Base-by-base conservation (phyloP, 345 rosid species). In the Ceriops decandra region DNA sequence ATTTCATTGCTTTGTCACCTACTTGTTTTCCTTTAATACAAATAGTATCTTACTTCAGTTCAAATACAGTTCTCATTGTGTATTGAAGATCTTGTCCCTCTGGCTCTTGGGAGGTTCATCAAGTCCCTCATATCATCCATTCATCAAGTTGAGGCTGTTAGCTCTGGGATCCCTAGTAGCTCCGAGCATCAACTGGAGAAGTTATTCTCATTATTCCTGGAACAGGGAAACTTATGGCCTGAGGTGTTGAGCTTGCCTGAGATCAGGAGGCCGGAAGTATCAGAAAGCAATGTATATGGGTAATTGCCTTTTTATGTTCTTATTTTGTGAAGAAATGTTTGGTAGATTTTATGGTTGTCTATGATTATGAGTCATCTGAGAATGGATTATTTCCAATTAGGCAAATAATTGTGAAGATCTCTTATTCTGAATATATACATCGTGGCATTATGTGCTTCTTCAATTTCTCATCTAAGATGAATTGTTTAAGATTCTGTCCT, bases 211-310 rank as follows among this genome's bases (percentile, higher is more conserved):
- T 80, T 95, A 68, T 95, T 95, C 76, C 81, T 90, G 84, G 99
- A 95, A 72, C 99, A 95, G 68, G 99, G 99, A 66, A 85, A 75
- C 80, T 67, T 90, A 60, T 95, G 96, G 97, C 93, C 97, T 15
- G 97, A 91, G 73, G 79, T 91, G 62, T 84, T 91, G 82, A 80
- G 76, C 79, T 80, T 81, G 72, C 85, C 91, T 60, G 97, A 91
- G 84, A 82, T 81, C 69, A 85, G 68, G 71, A 84, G 86, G 75
- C 73, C 87, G 59, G 89, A 85, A 77, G 75, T 82, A 60, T 85
- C 96, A 52, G 99, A 95, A 74, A 83, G 77, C 82, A 85, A 77
- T 76, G 78, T 95, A 86, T 89, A 88, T 74, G 87, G 95, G 99
- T 91, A 87, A 75, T 63, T 67, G 21, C 26, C 0, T 60, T 31